Conservation (phyloP, 163 green algal species). For the Coccomyxa subellipsoidea region DNA sequence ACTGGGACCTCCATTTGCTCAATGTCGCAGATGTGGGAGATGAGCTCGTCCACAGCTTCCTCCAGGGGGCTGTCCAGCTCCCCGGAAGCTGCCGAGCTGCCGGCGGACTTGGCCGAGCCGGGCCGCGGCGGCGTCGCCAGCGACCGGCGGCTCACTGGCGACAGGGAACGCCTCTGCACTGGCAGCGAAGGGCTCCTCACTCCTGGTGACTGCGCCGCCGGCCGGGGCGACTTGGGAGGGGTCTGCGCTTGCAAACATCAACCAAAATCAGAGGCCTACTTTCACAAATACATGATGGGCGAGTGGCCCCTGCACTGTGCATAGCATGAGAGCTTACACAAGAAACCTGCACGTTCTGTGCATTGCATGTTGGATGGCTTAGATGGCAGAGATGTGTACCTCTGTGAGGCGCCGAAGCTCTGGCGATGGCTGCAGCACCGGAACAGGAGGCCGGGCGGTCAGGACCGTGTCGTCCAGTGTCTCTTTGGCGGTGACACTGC, state of each 20-base stretch:
- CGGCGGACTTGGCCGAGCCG: neutral
- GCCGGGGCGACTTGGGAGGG: neutral
- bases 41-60: conserved; percentile 1
- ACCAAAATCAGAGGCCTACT: too few relatives aligned
- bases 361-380: too few relatives aligned
- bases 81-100: neutral
- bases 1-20: neutral
- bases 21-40: neutral
- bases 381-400: too few relatives aligned
- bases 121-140: neutral
- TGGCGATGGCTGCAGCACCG: neutral
- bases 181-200: neutral
- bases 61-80: conserved; percentile 8
- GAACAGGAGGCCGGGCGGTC: neutral
- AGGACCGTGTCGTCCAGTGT: neutral
- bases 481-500: neutral
- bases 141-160: neutral
- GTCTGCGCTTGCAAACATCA: neutral
- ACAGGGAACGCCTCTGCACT: neutral
- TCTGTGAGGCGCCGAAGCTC: neutral
- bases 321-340: too few relatives aligned
- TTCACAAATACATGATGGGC: too few relatives aligned
- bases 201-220: too few relatives aligned
- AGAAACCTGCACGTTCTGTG: too few relatives aligned
- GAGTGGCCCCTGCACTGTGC: too few relatives aligned